Base-by-base conservation (phyloP, 345 rosid species). In the Arabis alpina region DNA sequence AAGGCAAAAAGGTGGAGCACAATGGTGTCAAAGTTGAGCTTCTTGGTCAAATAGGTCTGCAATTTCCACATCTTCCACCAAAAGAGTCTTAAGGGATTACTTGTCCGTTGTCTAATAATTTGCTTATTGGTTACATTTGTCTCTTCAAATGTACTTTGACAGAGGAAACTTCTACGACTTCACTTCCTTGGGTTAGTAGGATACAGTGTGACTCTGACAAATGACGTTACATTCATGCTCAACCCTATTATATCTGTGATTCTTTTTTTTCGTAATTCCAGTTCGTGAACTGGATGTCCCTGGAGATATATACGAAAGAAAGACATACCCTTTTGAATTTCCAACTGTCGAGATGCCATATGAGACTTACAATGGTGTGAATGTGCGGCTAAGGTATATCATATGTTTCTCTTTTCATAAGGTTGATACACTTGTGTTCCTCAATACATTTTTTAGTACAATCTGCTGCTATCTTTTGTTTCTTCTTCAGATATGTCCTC, bases 301-400 rank as follows among this genome's bases (percentile, higher is more conserved):
- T 66, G 97, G 98, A 73, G 97, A 93, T 45, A 78, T 94, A 74
- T 88, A 88, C 56, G 99, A 94, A 72, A 84, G 84, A 58, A 94
- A 94, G 81, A 79, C 96, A 12, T 94, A 89, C 63, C 86, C 96
- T 8, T 94, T 94, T 73, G 99, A 94, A 54, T 94, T 94, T 80
- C 84, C 99, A 54, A 91, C 95, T 0, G 99, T 94, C 23, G 99
- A 94, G 85, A 94, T 94, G 99, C 99, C 99, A 5, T 89, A 94
- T 50, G 99, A 94, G 80, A 83, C 99, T 19, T 88, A 94, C 73
- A 89, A 76, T 72, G 98, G 98, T 68, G 92, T 93, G 48, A 91
- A 93, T 83, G 96, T 93, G 61, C 81, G 97, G 78, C 90, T 93
- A 62, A 89, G 98, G 98, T 91, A 87, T 80, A 78, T 5, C 49